Conservation (phyloP, 352 stramenopile species). For the Blastocystis sp. region DNA sequence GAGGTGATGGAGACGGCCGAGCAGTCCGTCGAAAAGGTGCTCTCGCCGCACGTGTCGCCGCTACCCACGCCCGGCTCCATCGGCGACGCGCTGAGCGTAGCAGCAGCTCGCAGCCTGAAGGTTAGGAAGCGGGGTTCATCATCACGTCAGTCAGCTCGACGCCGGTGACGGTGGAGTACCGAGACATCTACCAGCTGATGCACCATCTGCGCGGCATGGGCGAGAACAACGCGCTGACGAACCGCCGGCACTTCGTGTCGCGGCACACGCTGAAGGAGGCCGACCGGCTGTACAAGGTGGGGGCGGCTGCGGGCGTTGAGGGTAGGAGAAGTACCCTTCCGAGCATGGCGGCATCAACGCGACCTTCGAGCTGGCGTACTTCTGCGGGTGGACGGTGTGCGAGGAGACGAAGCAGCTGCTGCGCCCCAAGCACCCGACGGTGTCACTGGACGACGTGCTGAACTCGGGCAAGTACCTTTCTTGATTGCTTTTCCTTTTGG, state of each 20-base stretch:
- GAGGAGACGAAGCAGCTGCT: constrained; percentile 15
- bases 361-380: constrained; percentile 53
- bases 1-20: constrained; percentile 48
- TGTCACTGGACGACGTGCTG: constrained; percentile 17
- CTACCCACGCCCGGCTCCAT: constrained; percentile 51
- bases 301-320: neutral
- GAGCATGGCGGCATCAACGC: constrained; percentile 29
- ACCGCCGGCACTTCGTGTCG: constrained; percentile 17
- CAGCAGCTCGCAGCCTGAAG: neutral
- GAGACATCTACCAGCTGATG: constrained; percentile 68
- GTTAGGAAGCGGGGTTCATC: constrained; percentile 61
- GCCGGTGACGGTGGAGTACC: constrained; percentile 59
- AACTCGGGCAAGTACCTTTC: neutral
- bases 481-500: neutral
- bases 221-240: constrained; percentile 52
- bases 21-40: constrained; percentile 9
- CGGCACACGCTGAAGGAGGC: constrained; percentile 41
- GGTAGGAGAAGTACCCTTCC: constrained; percentile 41
- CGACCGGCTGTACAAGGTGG: constrained; percentile 53
- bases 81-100: constrained; percentile 39
- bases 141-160: constrained; percentile 40
- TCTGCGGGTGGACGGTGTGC: constrained; percentile 55
- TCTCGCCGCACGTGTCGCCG: constrained; percentile 41
- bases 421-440: constrained; percentile 4
- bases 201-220: constrained; percentile 63